Percentiles rank a stretch among this genome's conserved stretches.
These are phyloP conservation scores for Leishmania major DNA, from an alignment of 208 protist genomes.

Conservation along the genomic window DNA sequence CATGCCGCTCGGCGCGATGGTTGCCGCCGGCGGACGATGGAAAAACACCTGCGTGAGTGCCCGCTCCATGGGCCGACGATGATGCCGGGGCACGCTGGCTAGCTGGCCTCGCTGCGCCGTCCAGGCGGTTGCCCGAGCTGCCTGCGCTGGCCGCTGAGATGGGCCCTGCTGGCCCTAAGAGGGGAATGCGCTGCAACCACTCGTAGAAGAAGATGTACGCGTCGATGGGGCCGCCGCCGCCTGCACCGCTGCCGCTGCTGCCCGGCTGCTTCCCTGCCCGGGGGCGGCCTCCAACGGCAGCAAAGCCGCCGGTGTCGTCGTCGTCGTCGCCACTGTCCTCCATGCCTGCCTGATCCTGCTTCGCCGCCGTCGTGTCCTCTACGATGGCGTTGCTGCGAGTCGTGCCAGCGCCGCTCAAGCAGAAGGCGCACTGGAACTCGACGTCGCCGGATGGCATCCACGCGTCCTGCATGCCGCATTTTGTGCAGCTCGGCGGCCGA, in stretches of 20 bases:
- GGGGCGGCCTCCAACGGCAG: conserved; percentile 9
- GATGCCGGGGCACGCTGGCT: neutral
- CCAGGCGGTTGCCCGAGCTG: neutral
- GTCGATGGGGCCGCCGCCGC: conserved; percentile 37
- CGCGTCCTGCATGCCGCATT: conserved; percentile 73
- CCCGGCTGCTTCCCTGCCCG: conserved; percentile 1
- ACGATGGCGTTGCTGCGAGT: conserved; percentile 65
- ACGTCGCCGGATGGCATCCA: conserved; percentile 69
- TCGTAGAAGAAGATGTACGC: conserved; percentile 70
- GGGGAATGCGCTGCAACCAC: conserved; percentile 55
- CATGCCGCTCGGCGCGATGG: neutral
- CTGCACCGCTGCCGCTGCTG: conserved; percentile 7
- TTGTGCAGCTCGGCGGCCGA: conserved; percentile 49
- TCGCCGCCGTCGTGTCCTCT: conserved; percentile 35
- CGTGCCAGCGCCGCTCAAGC: conserved; percentile 56
- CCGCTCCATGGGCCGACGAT: neutral
- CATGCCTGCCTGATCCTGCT: conserved; percentile 34
- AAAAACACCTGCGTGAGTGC: neutral
- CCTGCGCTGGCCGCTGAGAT: neutral
- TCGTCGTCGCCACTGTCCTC: conserved; percentile 28
- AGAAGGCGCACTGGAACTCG: conserved; percentile 71
- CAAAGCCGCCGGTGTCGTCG: conserved; percentile 8
- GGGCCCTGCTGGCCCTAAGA: conserved; percentile 8
- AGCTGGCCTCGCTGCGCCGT: neutral
- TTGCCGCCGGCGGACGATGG: neutral